A percentile compares a stretch with the other conserved stretches of the same genome.
Evolutionary conservation across 23 red algal genomes (phyloP).

Genomic region (Cyanidioschyzon merolae): DNA sequence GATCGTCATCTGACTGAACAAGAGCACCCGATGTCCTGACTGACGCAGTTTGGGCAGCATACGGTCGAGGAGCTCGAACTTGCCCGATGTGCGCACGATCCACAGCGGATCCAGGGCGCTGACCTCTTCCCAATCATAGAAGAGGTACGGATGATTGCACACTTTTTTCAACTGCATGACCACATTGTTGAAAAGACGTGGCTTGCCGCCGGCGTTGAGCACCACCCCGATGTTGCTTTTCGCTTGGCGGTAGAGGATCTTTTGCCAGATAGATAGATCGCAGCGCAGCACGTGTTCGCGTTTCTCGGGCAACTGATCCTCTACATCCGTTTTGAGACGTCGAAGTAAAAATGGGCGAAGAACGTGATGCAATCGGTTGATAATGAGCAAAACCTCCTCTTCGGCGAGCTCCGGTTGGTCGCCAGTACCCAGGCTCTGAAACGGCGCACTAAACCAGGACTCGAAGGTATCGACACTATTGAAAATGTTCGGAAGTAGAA

Average conservation of each 20-base stretch:
- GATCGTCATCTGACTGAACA: conserved; percentile 87
- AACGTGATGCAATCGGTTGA: conserved; percentile 92
- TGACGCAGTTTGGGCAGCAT: conserved; percentile 59
- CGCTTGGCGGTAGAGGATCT: conserved; percentile 66
- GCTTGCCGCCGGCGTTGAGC: conserved; percentile 36
- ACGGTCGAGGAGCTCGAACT: conserved; percentile 72
- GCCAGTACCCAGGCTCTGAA: conserved; percentile 62
- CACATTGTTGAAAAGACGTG: conserved; percentile 81
- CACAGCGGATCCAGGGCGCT: conserved; percentile 43
- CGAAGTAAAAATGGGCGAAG: conserved; percentile 86
- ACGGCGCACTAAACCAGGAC: conserved; percentile 89
- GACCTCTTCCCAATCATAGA: conserved; percentile 77
- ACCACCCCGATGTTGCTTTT: conserved; percentile 46
- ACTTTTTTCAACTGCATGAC: conserved; percentile 98
- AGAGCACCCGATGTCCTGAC: conserved; percentile 49
- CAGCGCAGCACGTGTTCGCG: conserved; percentile 66
- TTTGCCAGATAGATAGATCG: conserved; percentile 87
- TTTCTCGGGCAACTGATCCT: conserved; percentile 89
- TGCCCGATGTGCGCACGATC: conserved; percentile 68
- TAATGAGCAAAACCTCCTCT: conserved; percentile 86
- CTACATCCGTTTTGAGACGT: conserved; percentile 85
- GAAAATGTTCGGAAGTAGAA: conserved; percentile 90
- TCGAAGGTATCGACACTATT: conserved; percentile 77
- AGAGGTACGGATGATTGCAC: conserved; percentile 91
- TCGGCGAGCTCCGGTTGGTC: conserved; percentile 65